Percentiles rank a stretch among this genome's conserved stretches.
These are phyloP conservation scores for Trichosporon sp. DNA, from an alignment of 1,284 basidiomycete species.

Conservation along the genomic window DNA sequence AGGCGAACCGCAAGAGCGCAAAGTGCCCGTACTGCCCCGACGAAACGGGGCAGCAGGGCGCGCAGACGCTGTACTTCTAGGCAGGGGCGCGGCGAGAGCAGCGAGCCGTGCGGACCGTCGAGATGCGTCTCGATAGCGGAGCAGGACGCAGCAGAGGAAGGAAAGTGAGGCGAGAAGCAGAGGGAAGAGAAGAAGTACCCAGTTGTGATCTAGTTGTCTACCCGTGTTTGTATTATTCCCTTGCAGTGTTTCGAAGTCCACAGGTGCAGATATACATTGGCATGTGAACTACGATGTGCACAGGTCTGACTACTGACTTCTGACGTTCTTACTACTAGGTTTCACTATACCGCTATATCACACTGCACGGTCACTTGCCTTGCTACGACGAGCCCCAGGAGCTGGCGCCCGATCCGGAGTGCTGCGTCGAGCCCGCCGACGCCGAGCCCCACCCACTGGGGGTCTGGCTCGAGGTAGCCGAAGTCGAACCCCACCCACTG, in stretches of 20 bases:
- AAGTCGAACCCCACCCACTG: too few species aligned
- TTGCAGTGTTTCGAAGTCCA: not conserved
- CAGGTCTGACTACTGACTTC: not conserved
- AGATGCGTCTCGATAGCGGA: too few species aligned
- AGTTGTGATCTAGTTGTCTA: not conserved
- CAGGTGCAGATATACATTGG: not conserved
- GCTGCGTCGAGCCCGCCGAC: too few species aligned
- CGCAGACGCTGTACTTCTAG: constrained; percentile 46
- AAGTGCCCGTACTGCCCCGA: constrained; percentile 51
- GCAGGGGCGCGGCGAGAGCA: not conserved
- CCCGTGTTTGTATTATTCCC: not conserved
- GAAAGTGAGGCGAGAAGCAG: not conserved
- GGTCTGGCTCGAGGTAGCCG: too few species aligned
- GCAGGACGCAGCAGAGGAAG: too few species aligned
- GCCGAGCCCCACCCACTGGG: too few species aligned
- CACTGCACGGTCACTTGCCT: not conserved
- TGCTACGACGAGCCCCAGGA: not conserved
- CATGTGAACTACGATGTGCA: not conserved
- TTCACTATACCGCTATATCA: not conserved
- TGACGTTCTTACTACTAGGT: too few species aligned
- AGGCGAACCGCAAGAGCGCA: constrained; percentile 50
- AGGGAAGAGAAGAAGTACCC: not conserved
- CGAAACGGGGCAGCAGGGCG: constrained; percentile 40
- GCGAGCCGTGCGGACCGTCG: too few species aligned
- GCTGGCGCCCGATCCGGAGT: too few species aligned